phyloP scores from a whole-genome alignment of 1,139 yeast genomes.

The Taiozyma onychis region DNA sequence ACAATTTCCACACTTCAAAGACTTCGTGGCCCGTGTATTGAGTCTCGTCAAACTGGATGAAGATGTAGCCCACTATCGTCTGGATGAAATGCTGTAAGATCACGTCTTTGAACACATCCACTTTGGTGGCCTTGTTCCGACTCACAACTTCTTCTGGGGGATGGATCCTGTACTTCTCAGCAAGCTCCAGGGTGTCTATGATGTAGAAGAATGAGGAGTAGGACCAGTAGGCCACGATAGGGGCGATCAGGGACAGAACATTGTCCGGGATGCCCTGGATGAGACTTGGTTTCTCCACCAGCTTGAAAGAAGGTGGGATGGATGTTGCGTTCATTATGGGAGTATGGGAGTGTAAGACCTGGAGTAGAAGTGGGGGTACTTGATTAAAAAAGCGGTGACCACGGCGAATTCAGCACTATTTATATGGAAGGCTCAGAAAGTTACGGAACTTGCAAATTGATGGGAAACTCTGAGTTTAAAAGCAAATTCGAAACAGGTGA shows the following conservation, averaged over 20 bases:
- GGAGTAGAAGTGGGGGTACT: too few relatives aligned
- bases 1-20: constrained; percentile 60
- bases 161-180: constrained; percentile 83
- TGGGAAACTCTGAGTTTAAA: background rate
- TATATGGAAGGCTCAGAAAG: too few relatives aligned
- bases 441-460: too few relatives aligned
- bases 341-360: background rate
- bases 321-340: background rate
- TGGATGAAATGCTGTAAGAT: constrained; percentile 80
- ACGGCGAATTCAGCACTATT: too few relatives aligned
- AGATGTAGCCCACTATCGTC: constrained; percentile 56
- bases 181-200: constrained; percentile 66
- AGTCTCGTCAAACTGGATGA: constrained; percentile 53
- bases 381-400: too few relatives aligned
- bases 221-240: constrained; percentile 80
- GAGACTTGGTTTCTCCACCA: constrained; percentile 33
- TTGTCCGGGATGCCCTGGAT: constrained; percentile 67
- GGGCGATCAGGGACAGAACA: constrained; percentile 62
- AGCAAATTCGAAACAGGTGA: background rate
- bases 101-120: constrained; percentile 76
- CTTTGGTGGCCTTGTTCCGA: constrained; percentile 67
- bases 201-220: constrained; percentile 70
- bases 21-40: constrained; percentile 73
- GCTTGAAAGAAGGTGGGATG: constrained; percentile 8
- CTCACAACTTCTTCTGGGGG: constrained; percentile 78